These are phyloP conservation scores for Ceratocystis colombiana DNA, from an alignment of 2,329 filamentous ascomycete species.

Conservation along the genomic window DNA sequence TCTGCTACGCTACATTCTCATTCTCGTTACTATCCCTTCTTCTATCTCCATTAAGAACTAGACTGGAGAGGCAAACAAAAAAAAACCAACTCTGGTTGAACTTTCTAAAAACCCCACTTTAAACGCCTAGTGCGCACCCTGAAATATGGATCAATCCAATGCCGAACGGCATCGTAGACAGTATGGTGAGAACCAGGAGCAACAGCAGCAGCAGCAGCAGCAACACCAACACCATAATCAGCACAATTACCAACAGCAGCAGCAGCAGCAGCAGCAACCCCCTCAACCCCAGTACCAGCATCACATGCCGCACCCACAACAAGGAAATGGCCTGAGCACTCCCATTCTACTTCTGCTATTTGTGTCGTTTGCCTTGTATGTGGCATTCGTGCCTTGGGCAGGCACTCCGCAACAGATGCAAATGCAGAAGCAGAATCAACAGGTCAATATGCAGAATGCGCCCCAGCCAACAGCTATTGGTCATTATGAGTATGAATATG, in stretches of 20 bases:
- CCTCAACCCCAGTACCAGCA: constrained; percentile 18
- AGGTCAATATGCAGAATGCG: constrained; percentile 17
- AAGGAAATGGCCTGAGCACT: constrained; percentile 22
- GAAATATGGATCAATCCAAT: constrained; percentile 22
- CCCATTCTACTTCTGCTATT: constrained; percentile 25
- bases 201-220: constrained; percentile 18
- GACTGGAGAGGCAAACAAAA: not conserved
- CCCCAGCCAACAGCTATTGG: constrained; percentile 1
- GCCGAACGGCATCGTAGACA: constrained; percentile 16
- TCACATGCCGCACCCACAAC: constrained; percentile 22
- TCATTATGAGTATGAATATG: constrained; percentile 11
- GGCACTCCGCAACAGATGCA: constrained; percentile 20
- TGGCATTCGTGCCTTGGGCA: constrained; percentile 25
- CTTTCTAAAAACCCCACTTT: not conserved
- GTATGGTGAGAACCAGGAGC: constrained; percentile 11
- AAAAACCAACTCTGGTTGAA: constrained; percentile 4
- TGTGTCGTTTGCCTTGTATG: constrained; percentile 25
- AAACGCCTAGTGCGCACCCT: constrained; percentile 15
- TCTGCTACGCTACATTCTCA: not conserved
- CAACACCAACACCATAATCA: constrained; percentile 13
- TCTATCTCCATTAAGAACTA: not conserved
- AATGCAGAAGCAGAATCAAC: constrained; percentile 17
- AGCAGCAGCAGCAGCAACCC: constrained; percentile 13
- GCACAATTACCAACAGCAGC: not conserved
- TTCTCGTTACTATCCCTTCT: not conserved